Conservation (phyloP, 139 green algal species). For the Pleodorina starrii region DNA sequence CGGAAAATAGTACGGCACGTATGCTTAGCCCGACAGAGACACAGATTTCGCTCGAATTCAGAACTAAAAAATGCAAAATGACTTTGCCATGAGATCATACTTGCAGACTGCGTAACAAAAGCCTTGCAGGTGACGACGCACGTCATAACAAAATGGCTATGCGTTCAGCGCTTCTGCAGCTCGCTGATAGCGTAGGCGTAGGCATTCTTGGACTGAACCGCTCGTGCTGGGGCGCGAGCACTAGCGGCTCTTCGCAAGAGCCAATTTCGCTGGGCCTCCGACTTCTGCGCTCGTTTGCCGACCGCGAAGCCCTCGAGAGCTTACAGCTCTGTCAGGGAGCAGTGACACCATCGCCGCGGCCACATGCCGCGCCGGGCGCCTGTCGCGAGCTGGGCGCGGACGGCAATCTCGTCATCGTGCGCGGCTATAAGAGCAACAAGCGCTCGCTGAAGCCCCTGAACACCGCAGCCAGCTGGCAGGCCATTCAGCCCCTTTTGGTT, state of each 20-base stretch:
- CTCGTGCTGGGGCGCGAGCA: slow-evolving; percentile 29
- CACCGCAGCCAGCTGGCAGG: slow-evolving; percentile 54
- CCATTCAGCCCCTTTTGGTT: slow-evolving; percentile 53
- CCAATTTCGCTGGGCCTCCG: not conserved
- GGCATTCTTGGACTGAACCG: slow-evolving; percentile 28
- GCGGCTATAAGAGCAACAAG: slow-evolving; percentile 54
- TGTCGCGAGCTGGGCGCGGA: not conserved
- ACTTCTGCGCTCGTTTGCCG: not conserved
- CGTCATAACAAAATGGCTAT: slow-evolving; percentile 30
- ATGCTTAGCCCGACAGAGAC: too few relatives aligned
- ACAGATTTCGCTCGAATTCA: too few relatives aligned
- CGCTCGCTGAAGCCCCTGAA: slow-evolving; percentile 59
- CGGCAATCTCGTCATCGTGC: not conserved
- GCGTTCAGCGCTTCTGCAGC: not conserved
- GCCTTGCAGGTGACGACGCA: too few relatives aligned
- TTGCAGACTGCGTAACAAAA: too few relatives aligned
- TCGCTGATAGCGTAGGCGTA: not conserved
- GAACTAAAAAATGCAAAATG: too few relatives aligned
- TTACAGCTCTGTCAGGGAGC: not conserved
- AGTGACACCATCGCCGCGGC: not conserved
- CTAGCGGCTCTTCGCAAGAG: not conserved
- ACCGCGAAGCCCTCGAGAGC: not conserved
- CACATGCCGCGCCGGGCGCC: not conserved
- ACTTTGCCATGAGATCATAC: too few relatives aligned
- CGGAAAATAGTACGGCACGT: too few relatives aligned